These are phyloP conservation scores for Tardiomyces blankii DNA, from an alignment of 1,139 yeast genomes.

Conservation along the genomic window DNA sequence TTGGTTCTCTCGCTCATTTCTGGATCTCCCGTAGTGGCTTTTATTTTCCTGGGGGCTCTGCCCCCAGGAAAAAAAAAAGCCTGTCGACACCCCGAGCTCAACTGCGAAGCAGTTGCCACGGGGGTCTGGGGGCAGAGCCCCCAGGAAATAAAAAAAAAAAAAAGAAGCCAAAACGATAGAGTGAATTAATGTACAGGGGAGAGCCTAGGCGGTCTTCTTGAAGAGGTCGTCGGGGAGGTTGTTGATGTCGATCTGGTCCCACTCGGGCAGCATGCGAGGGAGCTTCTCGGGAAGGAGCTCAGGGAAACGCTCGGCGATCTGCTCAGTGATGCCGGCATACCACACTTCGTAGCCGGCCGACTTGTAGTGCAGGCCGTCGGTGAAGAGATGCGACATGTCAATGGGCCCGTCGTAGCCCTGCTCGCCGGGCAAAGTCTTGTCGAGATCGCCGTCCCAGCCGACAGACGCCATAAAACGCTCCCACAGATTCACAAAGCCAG, in stretches of 20 bases:
- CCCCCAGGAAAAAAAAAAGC: too few species aligned
- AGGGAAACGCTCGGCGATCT: not conserved
- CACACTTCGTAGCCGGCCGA: not conserved
- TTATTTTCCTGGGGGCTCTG: too few species aligned
- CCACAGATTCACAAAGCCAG: slow-evolving; percentile 49
- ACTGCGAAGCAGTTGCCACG: too few species aligned
- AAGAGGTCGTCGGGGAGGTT: not conserved
- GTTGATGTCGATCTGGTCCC: not conserved
- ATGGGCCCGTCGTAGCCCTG: not conserved
- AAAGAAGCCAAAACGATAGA: too few species aligned
- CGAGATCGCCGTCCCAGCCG: not conserved
- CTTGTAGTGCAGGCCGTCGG: slow-evolving; percentile 2
- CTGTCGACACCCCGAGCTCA: too few species aligned
- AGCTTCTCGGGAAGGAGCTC: not conserved
- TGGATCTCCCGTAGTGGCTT: too few species aligned
- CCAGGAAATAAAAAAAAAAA: too few species aligned
- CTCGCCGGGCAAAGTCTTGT: not conserved
- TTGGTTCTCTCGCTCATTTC: too few species aligned
- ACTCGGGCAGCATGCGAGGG: not conserved
- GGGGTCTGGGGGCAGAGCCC: too few species aligned
- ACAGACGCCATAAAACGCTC: slow-evolving; percentile 25
- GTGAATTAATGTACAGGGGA: too few species aligned
- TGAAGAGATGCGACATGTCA: not conserved
- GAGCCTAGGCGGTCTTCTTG: too few species aligned
- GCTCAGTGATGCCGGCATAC: not conserved